phyloP scores from a whole-genome alignment of 768 basidiomycete species.

The Lactarius quietus region DNA sequence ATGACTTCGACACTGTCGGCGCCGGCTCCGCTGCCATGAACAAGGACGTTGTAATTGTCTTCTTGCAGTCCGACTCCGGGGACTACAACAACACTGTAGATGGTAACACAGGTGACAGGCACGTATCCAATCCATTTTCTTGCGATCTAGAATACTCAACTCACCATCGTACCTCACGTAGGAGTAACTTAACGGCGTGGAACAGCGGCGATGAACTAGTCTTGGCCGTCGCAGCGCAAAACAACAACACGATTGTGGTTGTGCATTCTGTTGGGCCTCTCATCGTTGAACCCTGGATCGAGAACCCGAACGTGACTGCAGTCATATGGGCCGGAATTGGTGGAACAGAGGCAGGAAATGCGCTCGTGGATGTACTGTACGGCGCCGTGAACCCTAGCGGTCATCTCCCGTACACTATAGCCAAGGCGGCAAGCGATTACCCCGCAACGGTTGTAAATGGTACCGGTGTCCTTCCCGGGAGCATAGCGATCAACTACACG shows the following conservation, averaged over 20 bases:
- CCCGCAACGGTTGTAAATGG: slow-evolving; percentile 36
- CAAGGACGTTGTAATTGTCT: slow-evolving; percentile 52
- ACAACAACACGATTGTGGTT: slow-evolving; percentile 77
- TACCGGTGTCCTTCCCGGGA: slow-evolving; percentile 29
- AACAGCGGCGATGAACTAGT: slow-evolving; percentile 38
- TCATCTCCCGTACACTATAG: slow-evolving; percentile 68
- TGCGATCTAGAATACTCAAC: not conserved
- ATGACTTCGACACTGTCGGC: slow-evolving; percentile 59
- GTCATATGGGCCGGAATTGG: slow-evolving; percentile 51
- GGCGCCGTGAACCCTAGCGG: slow-evolving; percentile 73
- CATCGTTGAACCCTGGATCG: slow-evolving; percentile 64
- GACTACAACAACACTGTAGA: slow-evolving; percentile 55
- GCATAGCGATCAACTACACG: slow-evolving; percentile 54
- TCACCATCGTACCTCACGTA: not conserved
- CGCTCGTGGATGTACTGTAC: slow-evolving; percentile 73
- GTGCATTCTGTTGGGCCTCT: slow-evolving; percentile 76
- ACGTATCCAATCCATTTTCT: slow-evolving; percentile 29
- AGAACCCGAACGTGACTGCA: slow-evolving; percentile 67
- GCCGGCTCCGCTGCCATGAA: slow-evolving; percentile 43
- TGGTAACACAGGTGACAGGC: slow-evolving; percentile 57
- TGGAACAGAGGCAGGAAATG: slow-evolving; percentile 66
- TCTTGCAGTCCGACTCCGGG: slow-evolving; percentile 38
- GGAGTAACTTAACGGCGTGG: slow-evolving; percentile 41
- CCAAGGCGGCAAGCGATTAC: slow-evolving; percentile 52
- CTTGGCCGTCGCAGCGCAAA: slow-evolving; percentile 57